Evolutionary conservation across 345 rosid genomes (phyloP).

Genomic region (Gossypium mustelinum): DNA sequence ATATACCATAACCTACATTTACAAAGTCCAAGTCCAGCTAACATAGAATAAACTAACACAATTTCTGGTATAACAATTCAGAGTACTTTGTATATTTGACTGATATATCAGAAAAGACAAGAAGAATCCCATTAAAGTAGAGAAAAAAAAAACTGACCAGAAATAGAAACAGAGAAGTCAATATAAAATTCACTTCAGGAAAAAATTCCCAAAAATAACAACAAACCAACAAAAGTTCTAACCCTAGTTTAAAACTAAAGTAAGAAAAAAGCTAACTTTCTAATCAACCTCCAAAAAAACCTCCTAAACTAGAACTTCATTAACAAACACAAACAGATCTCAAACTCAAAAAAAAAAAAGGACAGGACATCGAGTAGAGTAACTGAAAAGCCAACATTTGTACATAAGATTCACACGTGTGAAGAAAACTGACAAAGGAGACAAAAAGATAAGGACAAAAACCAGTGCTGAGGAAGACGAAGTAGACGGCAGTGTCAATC

Average conservation of each 20-base stretch:
- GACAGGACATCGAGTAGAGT: not conserved
- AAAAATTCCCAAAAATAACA: not conserved
- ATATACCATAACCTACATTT: not conserved
- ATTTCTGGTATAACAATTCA: not conserved
- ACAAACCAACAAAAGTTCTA: not conserved
- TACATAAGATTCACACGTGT: not conserved
- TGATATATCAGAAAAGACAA: not conserved
- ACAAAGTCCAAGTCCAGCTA: not conserved
- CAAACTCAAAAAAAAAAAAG: not conserved
- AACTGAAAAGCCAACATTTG: not conserved
- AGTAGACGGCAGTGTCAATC: conserved; percentile 87
- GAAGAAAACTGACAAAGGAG: not conserved
- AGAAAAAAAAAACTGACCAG: not conserved
- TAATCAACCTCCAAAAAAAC: not conserved
- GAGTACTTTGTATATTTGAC: not conserved
- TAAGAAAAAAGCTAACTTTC: not conserved
- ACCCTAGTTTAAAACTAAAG: not conserved
- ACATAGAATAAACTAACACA: not conserved
- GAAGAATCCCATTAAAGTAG: not conserved
- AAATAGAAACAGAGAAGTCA: not conserved
- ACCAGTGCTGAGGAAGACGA: conserved; percentile 89
- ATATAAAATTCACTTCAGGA: not conserved
- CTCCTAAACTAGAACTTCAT: too few species aligned
- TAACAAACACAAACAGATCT: conserved; percentile 1
- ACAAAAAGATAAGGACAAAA: not conserved